Conservation (phyloP, 2,329 filamentous ascomycete genomes). For the Conoideocrella luteorostrata region DNA sequence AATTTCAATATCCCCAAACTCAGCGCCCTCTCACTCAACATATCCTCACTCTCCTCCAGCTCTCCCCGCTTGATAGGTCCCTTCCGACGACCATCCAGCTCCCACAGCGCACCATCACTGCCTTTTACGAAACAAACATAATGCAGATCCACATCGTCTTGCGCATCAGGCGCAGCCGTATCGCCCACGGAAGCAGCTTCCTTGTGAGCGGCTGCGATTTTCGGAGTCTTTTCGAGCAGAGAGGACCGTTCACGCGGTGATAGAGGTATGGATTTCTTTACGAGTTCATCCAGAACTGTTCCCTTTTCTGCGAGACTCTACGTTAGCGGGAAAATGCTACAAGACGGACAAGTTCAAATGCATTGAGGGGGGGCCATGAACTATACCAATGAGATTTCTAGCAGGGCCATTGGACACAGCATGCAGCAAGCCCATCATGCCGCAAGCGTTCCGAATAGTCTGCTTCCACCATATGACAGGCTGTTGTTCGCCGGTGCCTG, state of each 20-base stretch:
- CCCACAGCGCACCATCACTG: conserved; percentile 55
- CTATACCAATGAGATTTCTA: conserved; percentile 49
- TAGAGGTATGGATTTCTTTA: conserved; percentile 65
- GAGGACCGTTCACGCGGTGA: conserved; percentile 59
- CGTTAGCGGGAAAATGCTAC: not conserved
- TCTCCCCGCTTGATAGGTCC: conserved; percentile 50
- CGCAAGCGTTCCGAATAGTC: conserved; percentile 90
- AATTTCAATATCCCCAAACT: conserved; percentile 58
- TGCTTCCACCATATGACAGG: conserved; percentile 91
- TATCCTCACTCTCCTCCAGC: conserved; percentile 57
- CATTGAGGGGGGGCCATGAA: conserved; percentile 15
- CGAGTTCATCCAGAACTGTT: conserved; percentile 57
- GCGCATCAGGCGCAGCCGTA: conserved; percentile 68
- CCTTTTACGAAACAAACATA: conserved; percentile 91
- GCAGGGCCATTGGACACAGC: conserved; percentile 72
- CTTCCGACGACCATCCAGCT: conserved; percentile 54
- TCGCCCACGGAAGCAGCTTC: conserved; percentile 72
- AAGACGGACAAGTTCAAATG: conserved; percentile 4
- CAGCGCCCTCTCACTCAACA: conserved; percentile 69
- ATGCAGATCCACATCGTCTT: conserved; percentile 84
- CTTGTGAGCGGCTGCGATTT: conserved; percentile 71
- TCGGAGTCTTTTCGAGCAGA: conserved; percentile 69
- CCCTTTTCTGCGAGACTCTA: conserved; percentile 28
- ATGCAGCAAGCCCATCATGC: conserved; percentile 82
- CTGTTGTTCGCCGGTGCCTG: conserved; percentile 59